Evolutionary conservation across 208 protist genomes (phyloP).

Genomic region (Herpetomonas tarakana): DNA sequence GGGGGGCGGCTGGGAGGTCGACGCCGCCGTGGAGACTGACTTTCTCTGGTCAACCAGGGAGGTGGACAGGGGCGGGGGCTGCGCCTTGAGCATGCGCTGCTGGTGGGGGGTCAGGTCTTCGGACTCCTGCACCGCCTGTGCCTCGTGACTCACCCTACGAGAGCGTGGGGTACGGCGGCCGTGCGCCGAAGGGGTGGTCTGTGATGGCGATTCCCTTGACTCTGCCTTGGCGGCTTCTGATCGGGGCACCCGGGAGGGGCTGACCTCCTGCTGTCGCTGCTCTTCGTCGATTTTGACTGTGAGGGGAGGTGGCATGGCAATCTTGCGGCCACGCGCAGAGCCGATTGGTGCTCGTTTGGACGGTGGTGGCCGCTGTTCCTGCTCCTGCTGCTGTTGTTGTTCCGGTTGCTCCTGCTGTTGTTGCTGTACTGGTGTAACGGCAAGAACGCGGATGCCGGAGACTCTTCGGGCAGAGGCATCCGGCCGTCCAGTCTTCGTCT

Average conservation of each 20-base stretch:
- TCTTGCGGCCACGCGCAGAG: neutral
- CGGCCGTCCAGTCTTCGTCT: neutral
- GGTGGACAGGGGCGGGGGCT: neutral
- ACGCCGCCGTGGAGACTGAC: neutral
- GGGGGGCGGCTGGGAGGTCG: too few relatives aligned
- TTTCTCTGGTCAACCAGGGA: neutral
- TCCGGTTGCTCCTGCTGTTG: neutral
- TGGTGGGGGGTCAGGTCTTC: neutral
- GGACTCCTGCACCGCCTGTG: too few relatives aligned
- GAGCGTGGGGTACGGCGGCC: too few relatives aligned
- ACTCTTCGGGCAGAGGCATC: neutral
- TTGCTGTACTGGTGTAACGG: slow-evolving; percentile 2
- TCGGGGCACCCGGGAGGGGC: too few relatives aligned
- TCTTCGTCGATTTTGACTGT: too few relatives aligned
- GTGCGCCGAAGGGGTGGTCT: too few relatives aligned
- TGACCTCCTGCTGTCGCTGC: too few relatives aligned
- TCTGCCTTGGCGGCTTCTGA: too few relatives aligned
- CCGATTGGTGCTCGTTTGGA: too few relatives aligned
- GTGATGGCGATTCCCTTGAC: too few relatives aligned
- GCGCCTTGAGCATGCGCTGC: neutral
- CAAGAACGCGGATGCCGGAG: neutral
- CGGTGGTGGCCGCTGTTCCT: neutral
- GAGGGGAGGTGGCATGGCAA: neutral
- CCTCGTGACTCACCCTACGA: too few relatives aligned
- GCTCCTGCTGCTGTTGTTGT: neutral